These are phyloP conservation scores for Puccinia polysora DNA, from an alignment of 1,284 basidiomycete genomes.

Conservation along the genomic window DNA sequence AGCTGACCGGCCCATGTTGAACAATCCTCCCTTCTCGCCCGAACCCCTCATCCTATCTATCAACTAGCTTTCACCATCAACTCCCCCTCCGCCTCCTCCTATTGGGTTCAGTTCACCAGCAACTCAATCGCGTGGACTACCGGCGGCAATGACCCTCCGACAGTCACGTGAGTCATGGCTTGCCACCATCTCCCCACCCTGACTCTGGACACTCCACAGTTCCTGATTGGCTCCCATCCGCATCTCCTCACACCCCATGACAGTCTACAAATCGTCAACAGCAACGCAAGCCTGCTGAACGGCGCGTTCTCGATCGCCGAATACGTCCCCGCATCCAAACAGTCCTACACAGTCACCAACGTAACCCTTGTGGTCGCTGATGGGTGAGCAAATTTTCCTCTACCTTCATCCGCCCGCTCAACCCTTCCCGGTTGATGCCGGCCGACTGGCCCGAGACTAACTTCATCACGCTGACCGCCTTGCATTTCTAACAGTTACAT, in stretches of 20 bases:
- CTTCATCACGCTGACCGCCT: background rate
- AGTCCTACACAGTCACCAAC: constrained; percentile 37
- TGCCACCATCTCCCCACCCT: background rate
- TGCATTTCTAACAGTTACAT: background rate
- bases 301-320: constrained; percentile 41
- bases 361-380: constrained; percentile 36
- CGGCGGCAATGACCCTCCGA: constrained; percentile 8
- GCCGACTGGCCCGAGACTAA: background rate
- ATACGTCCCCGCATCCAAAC: constrained; percentile 21
- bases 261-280: constrained; percentile 39
- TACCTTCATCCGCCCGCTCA: background rate
- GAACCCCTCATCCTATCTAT: no score
- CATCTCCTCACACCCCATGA: background rate
- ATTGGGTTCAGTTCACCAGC: constrained; percentile 36
- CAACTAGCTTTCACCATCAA: constrained; percentile 28
- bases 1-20: background rate
- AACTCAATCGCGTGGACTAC: constrained; percentile 31
- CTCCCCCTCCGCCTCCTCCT: constrained; percentile 13
- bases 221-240: background rate
- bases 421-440: background rate
- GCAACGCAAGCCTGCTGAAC: constrained; percentile 18
- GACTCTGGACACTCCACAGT: no score
- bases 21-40: background rate
- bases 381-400: constrained; percentile 13
- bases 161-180: constrained; percentile 8